Evolutionary conservation across 1,139 yeast genomes (phyloP), one percentile per base, ranked within the genome.

Genomic region (Tardiomyces digboiensis): DNA sequence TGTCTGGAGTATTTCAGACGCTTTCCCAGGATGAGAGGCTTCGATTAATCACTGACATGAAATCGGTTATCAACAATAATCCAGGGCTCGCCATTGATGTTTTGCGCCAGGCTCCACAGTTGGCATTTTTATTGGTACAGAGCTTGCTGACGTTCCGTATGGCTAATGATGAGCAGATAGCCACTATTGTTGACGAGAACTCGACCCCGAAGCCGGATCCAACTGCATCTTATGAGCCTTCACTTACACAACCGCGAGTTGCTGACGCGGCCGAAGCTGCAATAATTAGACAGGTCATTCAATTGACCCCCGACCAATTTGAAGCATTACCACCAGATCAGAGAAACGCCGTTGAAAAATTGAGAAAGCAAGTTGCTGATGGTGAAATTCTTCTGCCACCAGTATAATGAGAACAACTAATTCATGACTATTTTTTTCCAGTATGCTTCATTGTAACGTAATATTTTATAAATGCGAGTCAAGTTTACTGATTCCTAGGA

Each of bases 101-200:
- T 39, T 66, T 89, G 21, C 74, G 74, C 39, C 76, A 78, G 52
- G 79, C 80, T 47, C 97, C 97, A 0, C 98, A 91, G 60, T 66
- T 89, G 42, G 69, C 87, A 1, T 87, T 81, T 59, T 93, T 95
- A 0, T 67, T 86, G 29, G 91, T 89, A 6, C 96, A 89, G 56
- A 71, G 81, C 2, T 65, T 86, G 47, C 62, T 88, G 49, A 64
- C 80, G 44, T 62, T 78, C 36, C 74, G 74, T 39, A 57, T 74
- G n/a, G 69, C 78, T 7, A 72, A 68, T 33, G 72, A 77, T 2
- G 76, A 73, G 10, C 64, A 70, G 26, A 66, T 81, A 10, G 71
- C 46, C 39, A 44, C 46, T 21, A 40, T 39, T 18, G 41, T 26
- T 8, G 36, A 39, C 23, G 49, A 38, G 18, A 29, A 26, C 8